phyloP scores from a whole-genome alignment of 2,329 filamentous ascomycete genomes.

The Fusarium kyushuense region DNA sequence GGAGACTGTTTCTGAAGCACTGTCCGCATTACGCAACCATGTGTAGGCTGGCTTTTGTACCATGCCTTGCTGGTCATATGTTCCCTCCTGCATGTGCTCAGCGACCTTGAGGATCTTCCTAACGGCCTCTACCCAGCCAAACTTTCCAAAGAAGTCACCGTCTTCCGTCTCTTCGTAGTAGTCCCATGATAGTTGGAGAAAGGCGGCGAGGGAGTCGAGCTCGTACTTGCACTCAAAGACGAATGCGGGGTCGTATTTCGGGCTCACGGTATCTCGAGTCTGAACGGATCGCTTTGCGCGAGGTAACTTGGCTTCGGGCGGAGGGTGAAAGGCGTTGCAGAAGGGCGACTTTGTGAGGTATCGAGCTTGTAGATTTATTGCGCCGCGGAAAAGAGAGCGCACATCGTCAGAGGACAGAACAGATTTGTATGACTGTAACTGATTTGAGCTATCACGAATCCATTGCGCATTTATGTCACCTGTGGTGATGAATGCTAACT shows the following conservation, averaged over 20 bases:
- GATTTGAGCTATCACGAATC: conserved; percentile 88
- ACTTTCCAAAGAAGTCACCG: conserved; percentile 76
- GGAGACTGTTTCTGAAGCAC: conserved; percentile 83
- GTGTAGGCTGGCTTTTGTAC: conserved; percentile 74
- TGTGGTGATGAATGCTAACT: conserved; percentile 84
- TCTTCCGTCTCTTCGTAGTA: conserved; percentile 82
- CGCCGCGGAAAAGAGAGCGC: conserved; percentile 77
- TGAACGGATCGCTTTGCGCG: conserved; percentile 39
- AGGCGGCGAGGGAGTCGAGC: conserved; percentile 89
- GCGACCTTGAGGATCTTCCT: conserved; percentile 76
- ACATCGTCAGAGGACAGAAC: conserved; percentile 66
- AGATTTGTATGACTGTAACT: conserved; percentile 79
- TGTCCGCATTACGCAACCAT: conserved; percentile 78
- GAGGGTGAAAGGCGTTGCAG: conserved; percentile 96
- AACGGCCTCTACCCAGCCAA: conserved; percentile 79
- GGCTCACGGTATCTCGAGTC: conserved; percentile 68
- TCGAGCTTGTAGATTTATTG: conserved; percentile 80
- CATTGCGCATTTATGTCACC: conserved; percentile 94
- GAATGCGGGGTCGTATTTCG: conserved; percentile 72
- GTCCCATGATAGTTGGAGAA: conserved; percentile 83
- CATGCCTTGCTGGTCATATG: conserved; percentile 72
- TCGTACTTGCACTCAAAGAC: conserved; percentile 99
- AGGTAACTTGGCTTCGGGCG: conserved; percentile 69
- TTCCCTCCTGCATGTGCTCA: conserved; percentile 77
- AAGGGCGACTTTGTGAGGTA: conserved; percentile 79